Evolutionary conservation across 1,284 basidiomycete species (phyloP).

Genomic region (Cutaneotrichosporon sp.): DNA sequence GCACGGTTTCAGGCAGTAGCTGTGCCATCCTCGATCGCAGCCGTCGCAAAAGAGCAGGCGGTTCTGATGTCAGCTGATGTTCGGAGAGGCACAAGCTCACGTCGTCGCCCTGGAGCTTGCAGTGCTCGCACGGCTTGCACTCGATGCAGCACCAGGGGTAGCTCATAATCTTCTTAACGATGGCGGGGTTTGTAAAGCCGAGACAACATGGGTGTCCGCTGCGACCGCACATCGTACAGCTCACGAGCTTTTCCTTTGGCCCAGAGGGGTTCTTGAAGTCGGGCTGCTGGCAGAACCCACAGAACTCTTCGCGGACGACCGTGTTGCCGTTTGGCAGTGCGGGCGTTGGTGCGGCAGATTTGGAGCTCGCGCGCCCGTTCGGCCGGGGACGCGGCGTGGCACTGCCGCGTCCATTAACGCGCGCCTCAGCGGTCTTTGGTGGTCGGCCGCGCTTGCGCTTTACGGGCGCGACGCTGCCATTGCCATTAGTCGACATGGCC

Average conservation of each 20-base stretch:
- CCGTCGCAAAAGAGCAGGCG: constrained; percentile 86
- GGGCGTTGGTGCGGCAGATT: no score
- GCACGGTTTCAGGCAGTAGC: constrained; percentile 71
- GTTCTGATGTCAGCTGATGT: constrained; percentile 52
- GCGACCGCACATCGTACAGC: constrained; percentile 37
- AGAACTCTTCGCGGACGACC: constrained; percentile 14
- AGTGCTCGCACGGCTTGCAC: constrained; percentile 91
- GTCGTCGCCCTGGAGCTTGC: constrained; percentile 78
- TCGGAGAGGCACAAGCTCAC: constrained; percentile 53
- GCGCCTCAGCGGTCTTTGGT: constrained; percentile 8
- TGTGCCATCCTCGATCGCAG: constrained; percentile 95
- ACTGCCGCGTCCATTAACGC: constrained; percentile 1
- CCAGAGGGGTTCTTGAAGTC: constrained; percentile 24
- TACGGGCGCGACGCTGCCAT: background rate
- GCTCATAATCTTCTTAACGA: constrained; percentile 46
- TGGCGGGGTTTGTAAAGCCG: constrained; percentile 18
- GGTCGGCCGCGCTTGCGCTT: constrained; percentile 22
- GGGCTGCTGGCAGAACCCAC: constrained; percentile 33
- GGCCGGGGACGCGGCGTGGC: no score
- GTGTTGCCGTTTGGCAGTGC: background rate
- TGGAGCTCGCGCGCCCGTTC: background rate
- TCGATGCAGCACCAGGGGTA: constrained; percentile 88
- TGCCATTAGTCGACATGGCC: constrained; percentile 3
- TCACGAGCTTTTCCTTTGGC: constrained; percentile 33
- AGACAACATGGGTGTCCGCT: constrained; percentile 68